Base-by-base conservation (phyloP, 2,329 filamentous ascomycete species). In the Talaromyces sp. region DNA sequence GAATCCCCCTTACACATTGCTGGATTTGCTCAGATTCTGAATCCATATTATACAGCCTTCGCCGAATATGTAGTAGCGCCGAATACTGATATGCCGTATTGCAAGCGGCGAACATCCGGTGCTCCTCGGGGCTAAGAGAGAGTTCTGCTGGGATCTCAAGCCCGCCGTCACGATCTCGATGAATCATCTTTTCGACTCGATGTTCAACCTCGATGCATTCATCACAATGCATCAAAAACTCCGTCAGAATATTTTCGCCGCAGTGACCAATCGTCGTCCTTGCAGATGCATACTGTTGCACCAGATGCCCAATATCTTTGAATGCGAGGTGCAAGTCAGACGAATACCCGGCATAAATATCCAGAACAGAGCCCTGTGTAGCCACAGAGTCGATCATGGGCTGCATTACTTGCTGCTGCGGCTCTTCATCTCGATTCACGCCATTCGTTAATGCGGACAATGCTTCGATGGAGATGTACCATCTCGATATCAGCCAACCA, bases 401-500 rank as follows among this genome's bases (percentile, higher is more conserved):
- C 5, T 48, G 28, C 2, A 48, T 35, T 8, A n/a, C 25, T 9
- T 33, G n/a, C 7, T 35, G 25, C n/a, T 33, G n/a, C 7, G 19
- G 45, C 10, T 48, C 8, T 21, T 35, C 11, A 8, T 48, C n/a
- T 15, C 8, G 5, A 11, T 39, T 40, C 2, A 62, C 62, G 11
- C 56, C 31, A 22, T 63, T 58, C 19, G 65, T 64, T 8, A 65
- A 56, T 17, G 63, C 57, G 11, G 64, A 57, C 5, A 67, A 36
- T 1, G 65, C 64, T 36, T 66, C 62, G n/a, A 67, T 62, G 10
- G 66, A 66, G 39, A 50, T 51, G 50, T 63, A 67, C 66, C 66
- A 67, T 55, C 61, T 51, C 61, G 33, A 35, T 64, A 46, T 45
- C 25, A 51, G 17, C 53, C 21, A 59, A 35, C 10, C 52, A 36